A percentile compares a stretch with the other conserved stretches of the same genome.
Conservation (phyloP, 2,329 filamentous ascomycete genomes). For the Phialophora macrospora region DNA sequence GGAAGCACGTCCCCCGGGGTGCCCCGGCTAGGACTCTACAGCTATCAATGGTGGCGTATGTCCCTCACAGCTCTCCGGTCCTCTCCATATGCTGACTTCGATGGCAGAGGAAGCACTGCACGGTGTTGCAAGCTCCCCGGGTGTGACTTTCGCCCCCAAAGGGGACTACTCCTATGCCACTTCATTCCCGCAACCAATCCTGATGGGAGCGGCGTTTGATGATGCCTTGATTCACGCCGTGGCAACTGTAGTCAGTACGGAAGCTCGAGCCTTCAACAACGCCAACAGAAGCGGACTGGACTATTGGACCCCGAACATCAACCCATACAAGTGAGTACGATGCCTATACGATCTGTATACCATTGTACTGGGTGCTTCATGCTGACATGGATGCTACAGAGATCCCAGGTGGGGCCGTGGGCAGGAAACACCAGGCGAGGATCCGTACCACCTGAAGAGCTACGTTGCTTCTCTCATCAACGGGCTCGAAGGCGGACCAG, state of each 20-base stretch:
- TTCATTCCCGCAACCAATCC: conserved; percentile 68
- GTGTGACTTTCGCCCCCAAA: conserved; percentile 59
- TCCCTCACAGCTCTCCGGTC: background rate
- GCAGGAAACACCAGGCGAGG: conserved; percentile 65
- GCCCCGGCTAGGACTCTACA: conserved; percentile 60
- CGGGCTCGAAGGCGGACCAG: conserved; percentile 58
- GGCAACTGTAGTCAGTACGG: conserved; percentile 59
- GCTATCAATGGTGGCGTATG: conserved; percentile 53
- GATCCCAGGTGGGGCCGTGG: conserved; percentile 68
- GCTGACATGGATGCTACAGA: conserved; percentile 40
- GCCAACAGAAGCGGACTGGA: conserved; percentile 60
- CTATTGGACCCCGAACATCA: conserved; percentile 71
- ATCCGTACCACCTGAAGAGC: conserved; percentile 55
- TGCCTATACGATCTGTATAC: background rate
- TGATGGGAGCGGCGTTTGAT: conserved; percentile 67
- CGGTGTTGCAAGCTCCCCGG: conserved; percentile 61
- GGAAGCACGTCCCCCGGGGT: conserved; percentile 57
- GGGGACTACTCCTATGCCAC: conserved; percentile 65
- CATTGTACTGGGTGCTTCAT: background rate
- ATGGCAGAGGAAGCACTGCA: conserved; percentile 56
- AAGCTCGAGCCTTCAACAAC: conserved; percentile 70
- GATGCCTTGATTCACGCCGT: conserved; percentile 64
- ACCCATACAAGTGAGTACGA: conserved; percentile 54
- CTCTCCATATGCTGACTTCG: conserved; percentile 12
- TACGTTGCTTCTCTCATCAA: conserved; percentile 61